Conservation (phyloP, 257 asterid species). For the Fraxinus cuspidata region DNA sequence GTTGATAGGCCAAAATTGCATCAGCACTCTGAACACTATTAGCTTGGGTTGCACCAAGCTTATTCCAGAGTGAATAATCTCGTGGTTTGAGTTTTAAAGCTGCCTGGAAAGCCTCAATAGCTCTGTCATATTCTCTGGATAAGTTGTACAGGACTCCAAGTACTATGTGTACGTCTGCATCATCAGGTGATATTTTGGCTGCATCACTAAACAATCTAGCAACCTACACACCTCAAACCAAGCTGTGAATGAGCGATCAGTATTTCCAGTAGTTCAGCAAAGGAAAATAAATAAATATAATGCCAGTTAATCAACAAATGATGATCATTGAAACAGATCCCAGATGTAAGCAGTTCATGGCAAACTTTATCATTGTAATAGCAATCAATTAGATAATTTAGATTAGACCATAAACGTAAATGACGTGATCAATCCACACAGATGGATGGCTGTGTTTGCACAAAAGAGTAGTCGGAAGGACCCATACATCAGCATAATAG, state of each 20-base stretch:
- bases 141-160: slow-evolving; percentile 91
- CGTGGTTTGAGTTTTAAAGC: slow-evolving; percentile 90
- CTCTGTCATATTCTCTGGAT: slow-evolving; percentile 86
- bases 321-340: neutral
- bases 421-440: neutral
- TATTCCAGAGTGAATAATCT: slow-evolving; percentile 98
- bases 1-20: slow-evolving; percentile 96
- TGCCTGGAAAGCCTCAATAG: slow-evolving; percentile 88
- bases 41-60: slow-evolving; percentile 99
- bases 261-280: neutral
- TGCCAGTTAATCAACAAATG: neutral
- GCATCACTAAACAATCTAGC: slow-evolving; percentile 80
- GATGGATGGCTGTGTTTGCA: neutral
- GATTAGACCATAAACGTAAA: slow-evolving; percentile 2
- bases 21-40: slow-evolving; percentile 95
- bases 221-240: slow-evolving; percentile 54
- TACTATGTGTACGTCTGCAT: slow-evolving; percentile 96
- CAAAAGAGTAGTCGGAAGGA: slow-evolving; percentile 14
- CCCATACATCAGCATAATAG: slow-evolving; percentile 80
- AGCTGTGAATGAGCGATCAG: slow-evolving; percentile 23
- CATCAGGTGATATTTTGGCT: slow-evolving; percentile 87
- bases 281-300: slow-evolving; percentile 2
- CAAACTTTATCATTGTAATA: slow-evolving; percentile 10
- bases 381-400: neutral
- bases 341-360: neutral